Percentiles rank a stretch among this genome's conserved stretches.
Evolutionary conservation across 495 filamentous ascomycete genomes (phyloP).

Genomic region (Glarea lozoyensis): DNA sequence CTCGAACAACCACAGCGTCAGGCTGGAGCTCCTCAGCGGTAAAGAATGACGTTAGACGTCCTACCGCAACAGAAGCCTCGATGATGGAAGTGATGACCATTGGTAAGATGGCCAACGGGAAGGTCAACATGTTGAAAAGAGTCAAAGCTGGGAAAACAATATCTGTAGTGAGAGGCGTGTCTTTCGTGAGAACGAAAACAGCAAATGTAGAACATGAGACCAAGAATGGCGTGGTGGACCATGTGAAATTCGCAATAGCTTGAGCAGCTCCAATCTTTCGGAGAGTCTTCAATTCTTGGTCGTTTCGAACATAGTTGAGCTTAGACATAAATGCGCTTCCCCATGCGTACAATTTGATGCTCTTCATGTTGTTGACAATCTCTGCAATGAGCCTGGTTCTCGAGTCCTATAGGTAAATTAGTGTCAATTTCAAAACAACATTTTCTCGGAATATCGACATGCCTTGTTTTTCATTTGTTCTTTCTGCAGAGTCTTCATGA

Average conservation of each 20-base stretch:
- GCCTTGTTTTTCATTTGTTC: conserved; percentile 96
- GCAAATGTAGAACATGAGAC: conserved; percentile 96
- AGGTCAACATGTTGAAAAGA: conserved; percentile 87
- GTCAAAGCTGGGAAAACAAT: conserved; percentile 94
- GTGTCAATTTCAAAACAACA: too few relatives aligned
- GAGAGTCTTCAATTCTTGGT: conserved; percentile 88
- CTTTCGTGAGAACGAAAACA: conserved; percentile 78
- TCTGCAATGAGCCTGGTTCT: conserved; percentile 91
- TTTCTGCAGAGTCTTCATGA: conserved; percentile 94
- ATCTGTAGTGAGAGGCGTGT: conserved; percentile 77
- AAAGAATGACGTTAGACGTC: conserved; percentile 77
- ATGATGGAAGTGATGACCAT: conserved; percentile 98
- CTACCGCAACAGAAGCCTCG: conserved; percentile 88
- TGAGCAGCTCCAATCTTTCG: conserved; percentile 93
- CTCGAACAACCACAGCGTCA: conserved; percentile 65
- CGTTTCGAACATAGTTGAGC: conserved; percentile 88
- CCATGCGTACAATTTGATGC: conserved; percentile 98
- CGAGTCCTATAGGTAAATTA: conserved; percentile 59
- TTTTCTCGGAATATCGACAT: too few relatives aligned
- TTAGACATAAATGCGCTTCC: conserved; percentile 95
- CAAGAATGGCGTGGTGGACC: conserved; percentile 98
- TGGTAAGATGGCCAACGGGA: conserved; percentile 87
- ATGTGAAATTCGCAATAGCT: conserved; percentile 93
- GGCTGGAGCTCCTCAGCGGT: conserved; percentile 82
- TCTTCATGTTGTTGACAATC: conserved; percentile 99